Base-by-base conservation (phyloP, 176 grass and related monocot species). In the Oryza meyeriana region DNA sequence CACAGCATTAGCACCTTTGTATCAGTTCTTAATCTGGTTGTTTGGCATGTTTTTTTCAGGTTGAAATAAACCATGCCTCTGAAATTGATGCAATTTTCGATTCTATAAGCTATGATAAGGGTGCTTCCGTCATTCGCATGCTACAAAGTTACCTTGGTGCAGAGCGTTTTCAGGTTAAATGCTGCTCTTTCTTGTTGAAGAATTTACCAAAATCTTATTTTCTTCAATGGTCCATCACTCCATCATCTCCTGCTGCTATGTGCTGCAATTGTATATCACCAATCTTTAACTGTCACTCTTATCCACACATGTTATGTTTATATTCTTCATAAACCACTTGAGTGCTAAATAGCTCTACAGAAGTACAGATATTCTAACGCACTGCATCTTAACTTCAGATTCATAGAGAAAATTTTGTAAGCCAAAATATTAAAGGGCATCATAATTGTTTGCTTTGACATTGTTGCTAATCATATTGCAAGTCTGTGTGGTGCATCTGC, bases 81-180 rank as follows among this genome's bases (percentile, higher is more conserved):
- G 94, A 97, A 83, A 93, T 97, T 69, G 89, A 97, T 88, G 87
- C 83, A 55, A 97, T 94, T 82, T 94, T 97, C 68, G 94, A 94
- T 81, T 94, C 91, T 47, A 97, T 97, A 86, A 97, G 94, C 89
- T 97, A 97, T 61, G 82, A 91, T 55, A 97, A 94, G 79, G 91
- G 91, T 29, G 89, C 94, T 58, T 89, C 91, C 77, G 87, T 97
- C 80, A 97, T 97, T 83, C 89, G 83, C 39, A 97, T 97, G 94
- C 80, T 97, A 42, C 91, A 97, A 75, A 97, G 89, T 85, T 97
- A 92, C 89, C 87, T 97, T 39, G 91, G 91, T 10, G 87, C 91
- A 52, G 79, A 75, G 72, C 84, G 74, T 81, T 97, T 97, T 82
- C 94, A 92, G 91, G 94, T 97, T 76, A 72, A 68, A 42, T 76